Base-by-base conservation (phyloP, 331 rosid species). In the Acacia pycnantha region DNA sequence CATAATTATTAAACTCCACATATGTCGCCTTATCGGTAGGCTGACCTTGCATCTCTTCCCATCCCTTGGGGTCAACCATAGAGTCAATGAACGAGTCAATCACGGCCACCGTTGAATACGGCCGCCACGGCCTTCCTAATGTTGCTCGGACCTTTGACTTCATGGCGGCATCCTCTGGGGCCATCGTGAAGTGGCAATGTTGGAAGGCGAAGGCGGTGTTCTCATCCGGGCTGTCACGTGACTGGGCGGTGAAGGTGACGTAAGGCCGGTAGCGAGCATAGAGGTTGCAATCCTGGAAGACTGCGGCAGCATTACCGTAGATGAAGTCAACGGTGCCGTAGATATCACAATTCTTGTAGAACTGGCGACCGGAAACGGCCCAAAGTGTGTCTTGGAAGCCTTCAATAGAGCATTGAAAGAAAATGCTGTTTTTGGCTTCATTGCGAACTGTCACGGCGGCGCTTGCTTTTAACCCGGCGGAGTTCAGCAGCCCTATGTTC, bases 321-420 rank as follows among this genome's bases (percentile, higher is more conserved):
- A 86, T 79, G 84, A 86, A 86, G 44, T 86, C 88, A 0, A 86
- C 88, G 0, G 88, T 86, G 35, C 88, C 88, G 9, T 75, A 86
- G 11, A 86, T 82, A 33, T 61, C 68, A 31, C 86, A 79, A 16
- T 70, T 76, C 31, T 86, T 86, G 86, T 86, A 86, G 70, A 82
- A 86, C 7, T 86, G 88, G 2, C 84, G 54, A 1, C 88, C 88
- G 0, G 82, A 46, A 4, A 82, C 88, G 0, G 88, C 86, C 88
- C 88, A 86, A 0, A 86, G 65, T 0, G 88, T 86, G 74, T 86
- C 88, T 44, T 86, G 79, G 33, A 69, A 73, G 6, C 88, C 88
- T 79, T 82, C 71, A 1, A 86, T 86, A 29, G 82, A 70, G 44
- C 88, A 86, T 24, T 37, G 44, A 66, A 70, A 86, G 82, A 86